phyloP scores from a whole-genome alignment of 2,329 filamentous ascomycete genomes.

The Sporothrix protearum region DNA sequence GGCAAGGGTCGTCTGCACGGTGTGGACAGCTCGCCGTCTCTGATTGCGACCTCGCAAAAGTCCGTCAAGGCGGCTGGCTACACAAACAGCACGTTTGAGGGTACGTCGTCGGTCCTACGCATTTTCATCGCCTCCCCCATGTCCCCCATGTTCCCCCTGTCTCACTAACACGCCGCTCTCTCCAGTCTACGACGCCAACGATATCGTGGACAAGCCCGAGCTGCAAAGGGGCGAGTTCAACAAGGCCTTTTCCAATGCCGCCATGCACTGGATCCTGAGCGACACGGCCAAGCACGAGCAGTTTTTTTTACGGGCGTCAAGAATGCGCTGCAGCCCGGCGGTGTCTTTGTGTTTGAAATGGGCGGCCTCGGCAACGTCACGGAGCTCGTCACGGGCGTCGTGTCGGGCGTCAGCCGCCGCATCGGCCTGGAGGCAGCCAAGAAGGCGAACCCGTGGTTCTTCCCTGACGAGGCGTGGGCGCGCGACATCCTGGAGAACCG shows the following conservation, averaged over 20 bases:
- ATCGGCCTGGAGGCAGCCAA: constrained; percentile 48
- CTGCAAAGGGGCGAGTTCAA: constrained; percentile 42
- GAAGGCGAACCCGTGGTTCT: constrained; percentile 65
- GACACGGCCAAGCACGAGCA: constrained; percentile 40
- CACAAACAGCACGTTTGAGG: constrained; percentile 44
- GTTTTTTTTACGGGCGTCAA: constrained; percentile 56
- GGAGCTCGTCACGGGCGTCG: constrained; percentile 58
- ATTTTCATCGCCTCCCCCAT: no score
- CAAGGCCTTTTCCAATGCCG: constrained; percentile 65
- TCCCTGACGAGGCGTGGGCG: constrained; percentile 62
- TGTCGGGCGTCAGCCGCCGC: constrained; percentile 51
- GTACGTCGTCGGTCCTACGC: constrained; percentile 31
- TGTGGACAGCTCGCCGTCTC: constrained; percentile 55
- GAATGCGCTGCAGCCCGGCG: constrained; percentile 51
- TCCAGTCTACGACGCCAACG: constrained; percentile 48
- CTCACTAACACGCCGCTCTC: not conserved
- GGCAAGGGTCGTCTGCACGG: constrained; percentile 53
- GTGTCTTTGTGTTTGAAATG: constrained; percentile 65
- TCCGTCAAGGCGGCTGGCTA: constrained; percentile 43
- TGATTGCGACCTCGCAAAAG: constrained; percentile 47
- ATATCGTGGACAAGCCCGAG: constrained; percentile 36
- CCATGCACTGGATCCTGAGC: constrained; percentile 64
- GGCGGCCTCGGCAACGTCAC: constrained; percentile 66
- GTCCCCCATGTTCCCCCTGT: no score
- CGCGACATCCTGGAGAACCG: constrained; percentile 40